phyloP scores from a whole-genome alignment of 2,329 filamentous ascomycete species.

The Pleoardoris graminearum region DNA sequence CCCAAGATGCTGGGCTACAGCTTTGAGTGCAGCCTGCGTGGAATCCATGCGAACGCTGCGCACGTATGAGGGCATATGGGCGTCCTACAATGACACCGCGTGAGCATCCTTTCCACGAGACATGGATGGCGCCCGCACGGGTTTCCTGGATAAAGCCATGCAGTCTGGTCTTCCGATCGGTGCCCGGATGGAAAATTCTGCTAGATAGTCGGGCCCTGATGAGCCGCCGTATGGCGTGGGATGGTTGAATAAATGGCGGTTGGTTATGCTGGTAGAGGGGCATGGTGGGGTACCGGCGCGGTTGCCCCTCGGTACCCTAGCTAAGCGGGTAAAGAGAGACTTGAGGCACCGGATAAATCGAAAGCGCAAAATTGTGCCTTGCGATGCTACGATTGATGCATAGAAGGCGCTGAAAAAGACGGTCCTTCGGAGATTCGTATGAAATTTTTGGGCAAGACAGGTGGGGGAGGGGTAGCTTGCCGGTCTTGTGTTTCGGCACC shows the following conservation, averaged over 20 bases:
- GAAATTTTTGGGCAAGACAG: neutral
- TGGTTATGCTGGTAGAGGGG: constrained; percentile 1
- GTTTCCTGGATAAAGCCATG: neutral
- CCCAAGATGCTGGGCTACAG: neutral
- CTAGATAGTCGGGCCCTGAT: neutral
- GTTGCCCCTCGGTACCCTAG: constrained; percentile 10
- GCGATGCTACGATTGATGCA: neutral
- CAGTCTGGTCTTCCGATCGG: too few relatives aligned
- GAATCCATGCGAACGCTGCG: neutral
- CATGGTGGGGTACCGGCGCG: constrained; percentile 9
- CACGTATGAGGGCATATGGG: neutral
- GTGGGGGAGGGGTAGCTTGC: constrained; percentile 6
- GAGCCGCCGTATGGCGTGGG: constrained; percentile 1
- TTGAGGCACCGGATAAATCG: constrained; percentile 26
- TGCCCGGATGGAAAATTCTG: neutral
- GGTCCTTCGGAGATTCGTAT: neutral
- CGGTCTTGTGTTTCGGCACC: too few relatives aligned
- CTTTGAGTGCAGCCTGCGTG: constrained; percentile 5
- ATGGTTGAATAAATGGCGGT: neutral
- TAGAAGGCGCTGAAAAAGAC: neutral
- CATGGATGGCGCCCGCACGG: too few relatives aligned
- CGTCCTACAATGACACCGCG: too few relatives aligned
- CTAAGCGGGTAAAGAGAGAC: constrained; percentile 21
- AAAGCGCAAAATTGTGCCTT: neutral
- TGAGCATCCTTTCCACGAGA: too few relatives aligned